A percentile compares a stretch with the other conserved stretches of the same genome.
These are phyloP conservation scores for Aspergillus uvarum DNA, from an alignment of 2,329 filamentous ascomycete genomes.

Conservation along the genomic window DNA sequence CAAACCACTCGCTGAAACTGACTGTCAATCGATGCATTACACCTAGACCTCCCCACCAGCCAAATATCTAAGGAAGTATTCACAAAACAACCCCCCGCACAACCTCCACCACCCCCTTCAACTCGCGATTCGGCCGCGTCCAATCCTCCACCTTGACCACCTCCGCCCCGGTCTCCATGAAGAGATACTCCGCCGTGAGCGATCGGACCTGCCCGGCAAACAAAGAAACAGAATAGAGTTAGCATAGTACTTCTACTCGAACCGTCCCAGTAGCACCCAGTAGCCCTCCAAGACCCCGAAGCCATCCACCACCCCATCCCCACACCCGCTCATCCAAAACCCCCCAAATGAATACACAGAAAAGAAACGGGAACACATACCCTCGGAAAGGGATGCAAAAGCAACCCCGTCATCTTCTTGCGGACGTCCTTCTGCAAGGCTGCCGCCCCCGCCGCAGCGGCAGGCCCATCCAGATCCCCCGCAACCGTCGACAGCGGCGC, in stretches of 20 bases:
- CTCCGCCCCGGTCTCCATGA: constrained; percentile 33
- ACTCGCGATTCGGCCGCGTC: constrained; percentile 33
- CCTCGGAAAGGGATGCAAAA: constrained; percentile 79
- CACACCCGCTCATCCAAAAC: background rate
- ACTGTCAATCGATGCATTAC: no score
- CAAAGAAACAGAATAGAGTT: no score
- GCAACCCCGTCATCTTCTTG: constrained; percentile 69
- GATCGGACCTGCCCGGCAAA: constrained; percentile 33
- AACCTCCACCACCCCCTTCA: constrained; percentile 36
- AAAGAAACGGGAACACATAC: constrained; percentile 48
- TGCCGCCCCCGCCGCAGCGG: constrained; percentile 46
- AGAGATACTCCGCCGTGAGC: constrained; percentile 38
- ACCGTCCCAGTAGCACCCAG: no score
- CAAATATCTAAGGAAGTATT: no score
- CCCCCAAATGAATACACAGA: background rate
- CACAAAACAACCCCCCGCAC: constrained; percentile 20
- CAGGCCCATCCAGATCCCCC: constrained; percentile 32
- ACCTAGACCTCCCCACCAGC: no score
- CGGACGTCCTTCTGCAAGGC: constrained; percentile 44
- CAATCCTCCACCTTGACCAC: constrained; percentile 37
- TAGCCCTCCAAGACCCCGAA: no score
- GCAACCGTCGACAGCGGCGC: constrained; percentile 61
- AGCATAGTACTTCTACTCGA: no score
- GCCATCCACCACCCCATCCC: background rate
- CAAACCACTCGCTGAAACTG: no score